Percentiles rank a stretch among this genome's conserved stretches.
phyloP scores from a whole-genome alignment of 73 alveolate species.

The Paramecium sonneborni region DNA sequence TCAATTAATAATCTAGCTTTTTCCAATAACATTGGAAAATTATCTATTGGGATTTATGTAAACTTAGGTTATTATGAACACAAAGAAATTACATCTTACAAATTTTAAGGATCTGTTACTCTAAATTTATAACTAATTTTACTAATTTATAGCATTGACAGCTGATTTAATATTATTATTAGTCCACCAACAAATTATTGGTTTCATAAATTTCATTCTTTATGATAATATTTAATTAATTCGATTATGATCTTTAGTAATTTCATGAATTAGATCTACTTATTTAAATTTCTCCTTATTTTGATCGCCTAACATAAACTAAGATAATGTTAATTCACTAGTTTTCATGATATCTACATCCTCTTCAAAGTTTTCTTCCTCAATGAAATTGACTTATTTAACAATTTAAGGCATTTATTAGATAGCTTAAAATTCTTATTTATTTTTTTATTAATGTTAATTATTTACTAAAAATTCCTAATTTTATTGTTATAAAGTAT shows the following conservation, averaged over 20 bases:
- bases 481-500: neutral
- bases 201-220: conserved; percentile 44
- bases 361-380: neutral
- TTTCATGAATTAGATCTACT: conserved; percentile 33
- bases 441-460: neutral
- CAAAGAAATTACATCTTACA: neutral
- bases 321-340: neutral
- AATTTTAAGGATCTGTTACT: conserved; percentile 38
- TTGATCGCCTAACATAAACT: neutral
- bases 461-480: neutral
- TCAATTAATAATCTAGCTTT: conserved; percentile 3
- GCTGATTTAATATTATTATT: conserved; percentile 37
- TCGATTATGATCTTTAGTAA: conserved; percentile 13
- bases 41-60: neutral
- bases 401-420: neutral
- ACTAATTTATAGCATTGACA: conserved; percentile 28
- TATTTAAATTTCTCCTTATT: conserved; percentile 17
- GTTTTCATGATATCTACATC: neutral
- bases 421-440: neutral
- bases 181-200: conserved; percentile 24
- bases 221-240: neutral
- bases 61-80: neutral
- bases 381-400: neutral
- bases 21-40: neutral
- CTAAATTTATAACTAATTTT: neutral